Evolutionary conservation across 768 basidiomycete genomes (phyloP), one percentile per base, ranked within the genome.

Genomic region (Cyclocybe aegerita): DNA sequence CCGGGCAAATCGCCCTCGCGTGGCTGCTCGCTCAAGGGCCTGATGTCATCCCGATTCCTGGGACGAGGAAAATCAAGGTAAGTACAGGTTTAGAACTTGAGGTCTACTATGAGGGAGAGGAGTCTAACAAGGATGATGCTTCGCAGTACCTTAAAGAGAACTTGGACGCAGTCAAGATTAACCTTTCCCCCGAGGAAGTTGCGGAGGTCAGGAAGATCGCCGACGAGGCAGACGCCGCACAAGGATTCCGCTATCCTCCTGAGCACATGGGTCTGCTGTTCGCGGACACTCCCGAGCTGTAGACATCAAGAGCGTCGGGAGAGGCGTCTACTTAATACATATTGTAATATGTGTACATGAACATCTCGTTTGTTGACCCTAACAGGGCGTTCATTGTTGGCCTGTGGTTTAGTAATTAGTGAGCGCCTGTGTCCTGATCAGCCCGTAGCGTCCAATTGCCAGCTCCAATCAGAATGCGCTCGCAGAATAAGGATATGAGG

Each of bases 1-100:
- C 71, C 3, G 73, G 74, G 2, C 79, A 80, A 58, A 63, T 78
- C 23, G 53, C 72, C 3, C 68, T 82, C 11, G 77, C 76, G 1
- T 79, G 73, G 75, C 54, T 79, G 9, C 68, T 79, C 31, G 70
- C 70, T 0, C 74, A 79, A 60, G 74, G 74, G 11, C 60, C 67
- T 12, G 71, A 75, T 49, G 49, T 79, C 48, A 70, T 78, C 52
- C 70, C 76, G 8, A 76, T 79, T 52, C 76, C 78, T 1, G 77
- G 75, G 5, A 76, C 75, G 2, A 73, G 64, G 43, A 69, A 62
- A 30, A 60, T 74, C 57, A 68, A 68, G 63, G 68, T 70, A 31
- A 10, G 54, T 34, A 9, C 4, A 6, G 37, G 8, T 29, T 7
- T 9, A 5, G 8, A 16, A 11, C 7, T 33, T 6, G 5, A 42